Conservation (phyloP, 148 eudicot species). For the Dysphania ambrosioides region DNA sequence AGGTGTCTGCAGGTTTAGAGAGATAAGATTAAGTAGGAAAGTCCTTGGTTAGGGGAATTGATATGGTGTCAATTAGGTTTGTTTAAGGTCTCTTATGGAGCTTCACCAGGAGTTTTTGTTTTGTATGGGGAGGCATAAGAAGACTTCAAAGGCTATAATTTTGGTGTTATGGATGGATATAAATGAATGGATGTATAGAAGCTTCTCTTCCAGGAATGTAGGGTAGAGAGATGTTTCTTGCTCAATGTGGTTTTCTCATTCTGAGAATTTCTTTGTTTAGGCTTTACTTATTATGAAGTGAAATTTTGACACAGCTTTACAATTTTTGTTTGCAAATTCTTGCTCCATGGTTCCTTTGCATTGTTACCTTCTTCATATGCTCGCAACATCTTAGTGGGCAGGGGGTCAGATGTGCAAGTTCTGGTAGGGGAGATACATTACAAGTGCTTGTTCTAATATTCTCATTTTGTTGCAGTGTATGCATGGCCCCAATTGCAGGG, state of each 20-base stretch:
- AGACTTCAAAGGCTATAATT: no score
- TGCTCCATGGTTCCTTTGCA: neutral
- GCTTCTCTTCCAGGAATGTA: no score
- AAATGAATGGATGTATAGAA: no score
- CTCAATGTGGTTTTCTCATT: neutral
- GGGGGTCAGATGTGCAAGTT: neutral
- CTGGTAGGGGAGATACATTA: neutral
- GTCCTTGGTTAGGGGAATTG: no score
- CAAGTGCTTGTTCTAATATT: neutral
- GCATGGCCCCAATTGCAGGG: slow-evolving; percentile 97
- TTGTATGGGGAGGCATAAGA: no score
- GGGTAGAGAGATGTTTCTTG: neutral
- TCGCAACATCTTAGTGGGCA: neutral
- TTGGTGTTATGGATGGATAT: no score
- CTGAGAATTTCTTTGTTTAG: neutral
- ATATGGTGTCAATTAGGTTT: no score
- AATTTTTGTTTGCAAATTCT: neutral
- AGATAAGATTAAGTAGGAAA: no score
- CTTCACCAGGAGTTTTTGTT: no score
- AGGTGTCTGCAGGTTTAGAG: no score
- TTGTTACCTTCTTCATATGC: neutral
- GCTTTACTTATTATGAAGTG: neutral
- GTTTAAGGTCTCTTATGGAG: no score
- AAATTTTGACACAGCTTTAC: neutral
- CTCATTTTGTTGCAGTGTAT: slow-evolving; percentile 61